Conservation (phyloP, 257 asterid genomes). For the Fraxinus cuspidata region DNA sequence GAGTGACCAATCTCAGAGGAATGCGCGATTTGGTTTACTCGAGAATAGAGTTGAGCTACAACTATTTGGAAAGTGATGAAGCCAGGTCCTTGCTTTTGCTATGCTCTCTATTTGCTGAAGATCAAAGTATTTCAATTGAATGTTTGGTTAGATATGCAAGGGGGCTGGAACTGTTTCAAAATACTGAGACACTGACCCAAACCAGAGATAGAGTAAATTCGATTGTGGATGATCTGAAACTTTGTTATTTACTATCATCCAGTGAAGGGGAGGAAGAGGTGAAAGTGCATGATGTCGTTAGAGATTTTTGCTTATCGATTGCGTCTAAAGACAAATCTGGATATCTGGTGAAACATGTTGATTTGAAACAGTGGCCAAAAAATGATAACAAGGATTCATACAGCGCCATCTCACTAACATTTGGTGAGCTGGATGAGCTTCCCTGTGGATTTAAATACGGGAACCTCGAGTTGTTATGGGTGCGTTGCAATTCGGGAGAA, state of each 20-base stretch:
- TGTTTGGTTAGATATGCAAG: slow-evolving; percentile 14
- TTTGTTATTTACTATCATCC: slow-evolving; percentile 1
- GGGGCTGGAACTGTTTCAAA: slow-evolving; percentile 7
- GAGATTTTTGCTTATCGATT: slow-evolving; percentile 8
- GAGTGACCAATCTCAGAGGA: slow-evolving; percentile 7
- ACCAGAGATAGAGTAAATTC: slow-evolving; percentile 15
- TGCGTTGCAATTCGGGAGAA: not conserved
- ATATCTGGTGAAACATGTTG: slow-evolving; percentile 7
- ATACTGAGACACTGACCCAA: not conserved
- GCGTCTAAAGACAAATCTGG: slow-evolving; percentile 19
- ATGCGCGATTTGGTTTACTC: slow-evolving; percentile 15
- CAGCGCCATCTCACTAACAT: slow-evolving; percentile 21
- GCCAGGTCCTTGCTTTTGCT: slow-evolving; percentile 23
- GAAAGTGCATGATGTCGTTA: slow-evolving; percentile 25
- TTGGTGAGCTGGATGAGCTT: not conserved
- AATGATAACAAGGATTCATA: not conserved
- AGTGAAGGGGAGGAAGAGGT: not conserved
- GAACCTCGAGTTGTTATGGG: slow-evolving; percentile 7
- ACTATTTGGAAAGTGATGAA: slow-evolving; percentile 19
- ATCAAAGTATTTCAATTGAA: not conserved
- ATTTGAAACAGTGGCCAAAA: slow-evolving; percentile 21
- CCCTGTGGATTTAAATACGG: slow-evolving; percentile 7
- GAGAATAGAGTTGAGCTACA: slow-evolving; percentile 23
- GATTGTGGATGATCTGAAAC: slow-evolving; percentile 5
- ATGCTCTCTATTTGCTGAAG: slow-evolving; percentile 23